These are phyloP conservation scores for Microdochium nivale DNA, from an alignment of 2,329 filamentous ascomycete species.

Conservation along the genomic window DNA sequence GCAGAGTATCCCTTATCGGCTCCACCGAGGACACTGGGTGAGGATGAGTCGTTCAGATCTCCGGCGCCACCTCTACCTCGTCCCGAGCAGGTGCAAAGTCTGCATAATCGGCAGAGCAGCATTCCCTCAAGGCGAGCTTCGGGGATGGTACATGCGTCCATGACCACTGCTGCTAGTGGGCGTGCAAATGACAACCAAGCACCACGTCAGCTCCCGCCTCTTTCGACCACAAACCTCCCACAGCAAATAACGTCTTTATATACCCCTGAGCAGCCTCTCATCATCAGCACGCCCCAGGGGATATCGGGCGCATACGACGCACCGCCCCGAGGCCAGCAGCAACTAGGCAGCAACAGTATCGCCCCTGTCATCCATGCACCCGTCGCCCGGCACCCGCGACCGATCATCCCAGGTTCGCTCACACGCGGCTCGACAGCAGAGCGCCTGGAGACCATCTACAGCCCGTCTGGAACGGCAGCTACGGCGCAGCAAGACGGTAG, in stretches of 20 bases:
- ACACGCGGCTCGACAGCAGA: slow-evolving; percentile 26
- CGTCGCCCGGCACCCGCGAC: slow-evolving; percentile 40
- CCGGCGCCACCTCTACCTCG: background rate
- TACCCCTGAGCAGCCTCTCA: slow-evolving; percentile 42
- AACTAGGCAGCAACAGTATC: slow-evolving; percentile 17
- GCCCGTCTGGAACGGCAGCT: slow-evolving; percentile 4
- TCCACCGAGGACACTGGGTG: background rate
- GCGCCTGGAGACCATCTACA: slow-evolving; percentile 47
- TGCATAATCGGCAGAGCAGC: background rate
- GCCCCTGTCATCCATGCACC: slow-evolving; percentile 40
- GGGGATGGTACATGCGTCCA: background rate
- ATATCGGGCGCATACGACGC: slow-evolving; percentile 44
- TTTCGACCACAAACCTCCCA: slow-evolving; percentile 12
- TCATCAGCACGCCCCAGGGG: slow-evolving; percentile 52
- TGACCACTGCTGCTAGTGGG: background rate
- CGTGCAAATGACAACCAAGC: slow-evolving; percentile 3
- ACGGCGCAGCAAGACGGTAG: background rate
- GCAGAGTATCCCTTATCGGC: background rate
- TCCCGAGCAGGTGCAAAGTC: background rate
- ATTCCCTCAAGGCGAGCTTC: background rate
- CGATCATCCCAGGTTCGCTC: slow-evolving; percentile 7
- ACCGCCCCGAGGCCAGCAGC: slow-evolving; percentile 15
- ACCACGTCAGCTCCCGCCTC: slow-evolving; percentile 9
- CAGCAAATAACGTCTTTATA: slow-evolving; percentile 15
- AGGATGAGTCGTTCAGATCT: background rate